phyloP scores from a whole-genome alignment of 352 stramenopile genomes.

The Phytophthora pistaciae region DNA sequence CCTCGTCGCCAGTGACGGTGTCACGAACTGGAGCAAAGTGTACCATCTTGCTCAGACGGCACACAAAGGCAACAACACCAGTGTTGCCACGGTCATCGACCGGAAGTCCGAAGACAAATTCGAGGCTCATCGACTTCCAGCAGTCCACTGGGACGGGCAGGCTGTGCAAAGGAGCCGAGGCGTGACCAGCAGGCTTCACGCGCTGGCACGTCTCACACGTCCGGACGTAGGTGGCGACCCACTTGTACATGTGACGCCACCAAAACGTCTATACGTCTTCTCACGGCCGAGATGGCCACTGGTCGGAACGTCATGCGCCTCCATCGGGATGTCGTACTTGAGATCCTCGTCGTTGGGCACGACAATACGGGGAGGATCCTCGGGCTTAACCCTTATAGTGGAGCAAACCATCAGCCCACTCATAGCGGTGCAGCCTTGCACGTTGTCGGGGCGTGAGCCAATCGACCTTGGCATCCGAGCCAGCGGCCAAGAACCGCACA shows the following conservation, averaged over 20 bases:
- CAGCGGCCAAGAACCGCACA: neutral
- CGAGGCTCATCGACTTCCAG: constrained; percentile 38
- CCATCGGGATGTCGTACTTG: neutral
- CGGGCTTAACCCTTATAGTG: neutral
- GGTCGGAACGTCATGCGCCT: neutral
- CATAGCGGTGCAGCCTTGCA: neutral
- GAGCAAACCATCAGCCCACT: neutral
- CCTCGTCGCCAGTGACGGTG: constrained; percentile 20
- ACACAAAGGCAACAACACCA: constrained; percentile 37
- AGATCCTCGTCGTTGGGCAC: neutral
- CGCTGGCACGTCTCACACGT: constrained; percentile 28
- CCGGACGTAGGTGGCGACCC: neutral
- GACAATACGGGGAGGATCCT: neutral
- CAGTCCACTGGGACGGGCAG: constrained; percentile 25
- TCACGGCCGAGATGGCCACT: neutral
- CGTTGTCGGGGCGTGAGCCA: constrained; percentile 1
- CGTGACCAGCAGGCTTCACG: constrained; percentile 9
- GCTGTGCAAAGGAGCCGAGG: neutral
- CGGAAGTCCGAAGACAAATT: constrained; percentile 23
- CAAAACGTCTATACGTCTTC: neutral
- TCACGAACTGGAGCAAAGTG: constrained; percentile 16
- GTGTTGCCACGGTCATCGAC: constrained; percentile 14
- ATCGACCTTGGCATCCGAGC: neutral
- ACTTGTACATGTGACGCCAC: neutral
- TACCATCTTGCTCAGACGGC: constrained; percentile 42